These are phyloP conservation scores for Yarrowia bubula DNA, from an alignment of 805 yeast species.

Conservation along the genomic window DNA sequence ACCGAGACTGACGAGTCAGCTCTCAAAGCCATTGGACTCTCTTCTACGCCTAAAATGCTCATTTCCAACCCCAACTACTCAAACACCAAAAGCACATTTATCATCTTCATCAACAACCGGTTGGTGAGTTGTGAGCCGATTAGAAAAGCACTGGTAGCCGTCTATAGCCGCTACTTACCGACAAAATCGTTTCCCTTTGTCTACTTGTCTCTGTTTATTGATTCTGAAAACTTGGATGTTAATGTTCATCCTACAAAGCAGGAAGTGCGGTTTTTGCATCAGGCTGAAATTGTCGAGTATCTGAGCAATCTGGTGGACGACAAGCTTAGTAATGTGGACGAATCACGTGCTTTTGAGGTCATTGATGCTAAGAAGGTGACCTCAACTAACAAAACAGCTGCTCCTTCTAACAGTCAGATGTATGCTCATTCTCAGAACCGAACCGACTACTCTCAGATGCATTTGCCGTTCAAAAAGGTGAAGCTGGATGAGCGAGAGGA, in stretches of 20 bases:
- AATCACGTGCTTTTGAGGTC: constrained; percentile 44
- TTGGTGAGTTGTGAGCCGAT: constrained; percentile 81
- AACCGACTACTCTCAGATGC: background rate
- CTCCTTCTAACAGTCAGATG: background rate
- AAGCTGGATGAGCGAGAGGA: constrained; percentile 48
- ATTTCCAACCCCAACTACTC: constrained; percentile 70
- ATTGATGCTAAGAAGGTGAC: constrained; percentile 69
- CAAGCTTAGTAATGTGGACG: background rate
- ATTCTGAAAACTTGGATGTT: constrained; percentile 76
- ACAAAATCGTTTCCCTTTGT: constrained; percentile 76
- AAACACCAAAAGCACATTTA: constrained; percentile 65
- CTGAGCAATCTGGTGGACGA: constrained; percentile 48
- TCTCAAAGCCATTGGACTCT: background rate
- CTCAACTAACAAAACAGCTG: constrained; percentile 52
- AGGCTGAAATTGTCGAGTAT: constrained; percentile 77
- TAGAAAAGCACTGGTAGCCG: constrained; percentile 59
- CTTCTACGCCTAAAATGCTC: constrained; percentile 33
- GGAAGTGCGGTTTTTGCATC: constrained; percentile 81
- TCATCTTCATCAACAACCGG: constrained; percentile 82
- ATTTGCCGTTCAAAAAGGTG: constrained; percentile 36
- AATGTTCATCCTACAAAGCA: constrained; percentile 95
- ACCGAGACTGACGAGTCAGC: background rate
- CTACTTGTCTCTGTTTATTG: constrained; percentile 66
- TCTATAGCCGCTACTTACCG: constrained; percentile 68
- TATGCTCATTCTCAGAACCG: background rate